Evolutionary conservation across 83 land plant species (phyloP).

Genomic region (Isoetes engelmannii): DNA sequence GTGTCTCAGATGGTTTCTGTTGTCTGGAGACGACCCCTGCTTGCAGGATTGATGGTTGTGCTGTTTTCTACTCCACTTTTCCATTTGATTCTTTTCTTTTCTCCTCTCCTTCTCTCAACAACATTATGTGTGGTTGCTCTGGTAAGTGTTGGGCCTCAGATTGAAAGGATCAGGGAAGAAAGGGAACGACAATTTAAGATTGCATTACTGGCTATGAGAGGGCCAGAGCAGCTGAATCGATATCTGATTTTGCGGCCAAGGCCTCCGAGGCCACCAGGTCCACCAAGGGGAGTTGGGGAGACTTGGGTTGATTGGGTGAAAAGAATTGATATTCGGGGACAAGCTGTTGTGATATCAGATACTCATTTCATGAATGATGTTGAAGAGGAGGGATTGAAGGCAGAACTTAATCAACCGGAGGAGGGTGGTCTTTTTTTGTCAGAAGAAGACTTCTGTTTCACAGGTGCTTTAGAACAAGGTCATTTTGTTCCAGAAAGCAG

Average conservation of each 20-base stretch:
- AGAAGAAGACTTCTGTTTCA: conserved; percentile 1
- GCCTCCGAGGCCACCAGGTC: not conserved
- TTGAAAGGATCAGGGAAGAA: conserved; percentile 11
- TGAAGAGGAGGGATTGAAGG: conserved; percentile 7
- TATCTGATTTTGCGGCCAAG: conserved; percentile 4
- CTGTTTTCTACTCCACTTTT: conserved; percentile 26
- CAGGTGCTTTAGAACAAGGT: not conserved
- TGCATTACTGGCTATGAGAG: not conserved
- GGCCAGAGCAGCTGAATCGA: not conserved
- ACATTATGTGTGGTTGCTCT: conserved; percentile 25
- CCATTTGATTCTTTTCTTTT: conserved; percentile 24
- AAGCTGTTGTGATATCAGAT: conserved; percentile 4
- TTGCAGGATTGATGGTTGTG: conserved; percentile 19
- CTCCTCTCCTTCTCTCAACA: conserved; percentile 31
- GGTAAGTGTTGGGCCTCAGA: conserved; percentile 17
- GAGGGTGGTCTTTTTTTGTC: conserved; percentile 1
- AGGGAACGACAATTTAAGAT: conserved; percentile 5
- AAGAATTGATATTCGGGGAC: conserved; percentile 10
- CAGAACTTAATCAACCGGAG: not conserved
- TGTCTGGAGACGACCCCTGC: conserved; percentile 27
- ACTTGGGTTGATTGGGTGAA: conserved; percentile 10
- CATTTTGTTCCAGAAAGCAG: too few relatives aligned
- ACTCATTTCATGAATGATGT: conserved; percentile 12
- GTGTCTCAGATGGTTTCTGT: conserved; percentile 13
- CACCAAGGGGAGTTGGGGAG: not conserved